Conservation (phyloP, 2,329 filamentous ascomycete species). For the Talaromyces sp. region DNA sequence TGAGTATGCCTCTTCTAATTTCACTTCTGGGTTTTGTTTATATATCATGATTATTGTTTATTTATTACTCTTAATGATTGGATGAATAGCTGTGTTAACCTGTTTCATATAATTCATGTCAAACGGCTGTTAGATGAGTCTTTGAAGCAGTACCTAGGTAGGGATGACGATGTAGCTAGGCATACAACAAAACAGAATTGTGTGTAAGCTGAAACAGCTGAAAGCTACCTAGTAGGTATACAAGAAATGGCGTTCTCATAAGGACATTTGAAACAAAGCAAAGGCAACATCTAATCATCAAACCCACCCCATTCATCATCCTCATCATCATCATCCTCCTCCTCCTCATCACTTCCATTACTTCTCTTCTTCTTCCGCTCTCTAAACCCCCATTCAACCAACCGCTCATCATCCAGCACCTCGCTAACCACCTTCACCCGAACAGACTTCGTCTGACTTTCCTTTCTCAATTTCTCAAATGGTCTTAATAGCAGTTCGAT, state of each 20-base stretch:
- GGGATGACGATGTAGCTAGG: too few relatives aligned
- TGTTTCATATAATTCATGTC: neutral
- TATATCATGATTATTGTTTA: neutral
- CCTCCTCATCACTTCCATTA: slow-evolving; percentile 35
- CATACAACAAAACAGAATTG: too few relatives aligned
- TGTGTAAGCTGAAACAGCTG: neutral
- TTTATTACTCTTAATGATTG: neutral
- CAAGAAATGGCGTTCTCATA: neutral
- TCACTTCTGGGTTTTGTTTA: neutral
- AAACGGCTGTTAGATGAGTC: too few relatives aligned
- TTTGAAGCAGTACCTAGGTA: too few relatives aligned
- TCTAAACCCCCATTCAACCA: slow-evolving; percentile 55
- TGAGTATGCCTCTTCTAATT: neutral
- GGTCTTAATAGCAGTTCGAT: slow-evolving; percentile 41
- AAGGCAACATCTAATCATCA: slow-evolving; percentile 6
- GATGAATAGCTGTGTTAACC: neutral
- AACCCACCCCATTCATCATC: slow-evolving; percentile 10
- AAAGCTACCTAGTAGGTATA: neutral
- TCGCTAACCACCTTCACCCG: slow-evolving; percentile 61
- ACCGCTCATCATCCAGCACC: slow-evolving; percentile 65
- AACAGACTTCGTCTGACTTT: slow-evolving; percentile 65
- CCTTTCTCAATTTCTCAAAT: slow-evolving; percentile 40
- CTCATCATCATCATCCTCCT: slow-evolving; percentile 35
- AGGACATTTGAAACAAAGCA: neutral
- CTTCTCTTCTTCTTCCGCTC: slow-evolving; percentile 38